A percentile compares a stretch with the other conserved stretches of the same genome.
phyloP scores from a whole-genome alignment of 768 basidiomycete genomes.

The Inosperma sp. region DNA sequence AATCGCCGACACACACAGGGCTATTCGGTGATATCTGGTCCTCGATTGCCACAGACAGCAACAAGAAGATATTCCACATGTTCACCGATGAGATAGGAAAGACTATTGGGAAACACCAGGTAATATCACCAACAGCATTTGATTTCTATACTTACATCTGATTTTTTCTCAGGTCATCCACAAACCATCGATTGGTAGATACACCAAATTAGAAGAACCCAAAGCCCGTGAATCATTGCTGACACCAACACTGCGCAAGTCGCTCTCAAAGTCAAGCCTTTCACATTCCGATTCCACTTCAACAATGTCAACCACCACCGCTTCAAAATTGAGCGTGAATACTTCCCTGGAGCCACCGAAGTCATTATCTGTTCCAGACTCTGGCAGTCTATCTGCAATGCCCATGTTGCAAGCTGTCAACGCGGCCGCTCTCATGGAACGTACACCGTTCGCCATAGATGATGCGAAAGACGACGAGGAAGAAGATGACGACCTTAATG shows the following conservation, averaged over 20 bases:
- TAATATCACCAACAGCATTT: slow-evolving; percentile 19
- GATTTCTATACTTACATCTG: background rate
- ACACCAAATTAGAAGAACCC: slow-evolving; percentile 80
- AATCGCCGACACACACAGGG: slow-evolving; percentile 55
- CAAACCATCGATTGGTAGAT: slow-evolving; percentile 81
- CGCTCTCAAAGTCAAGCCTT: slow-evolving; percentile 53
- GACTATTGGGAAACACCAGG: slow-evolving; percentile 90
- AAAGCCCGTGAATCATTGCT: slow-evolving; percentile 84
- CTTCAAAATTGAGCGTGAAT: slow-evolving; percentile 43
- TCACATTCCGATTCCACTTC: slow-evolving; percentile 13
- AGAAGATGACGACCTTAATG: slow-evolving; percentile 60
- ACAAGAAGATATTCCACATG: slow-evolving; percentile 90
- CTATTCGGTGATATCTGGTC: slow-evolving; percentile 84
- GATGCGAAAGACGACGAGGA: slow-evolving; percentile 84
- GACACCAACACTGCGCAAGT: slow-evolving; percentile 61
- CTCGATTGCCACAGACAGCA: slow-evolving; percentile 83
- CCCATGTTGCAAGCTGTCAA: slow-evolving; percentile 72
- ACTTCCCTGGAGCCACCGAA: slow-evolving; percentile 29
- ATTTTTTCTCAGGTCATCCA: slow-evolving; percentile 53
- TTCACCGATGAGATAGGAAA: slow-evolving; percentile 93
- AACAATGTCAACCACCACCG: slow-evolving; percentile 25
- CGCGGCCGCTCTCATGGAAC: slow-evolving; percentile 83
- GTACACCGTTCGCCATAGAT: slow-evolving; percentile 96
- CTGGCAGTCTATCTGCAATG: slow-evolving; percentile 47
- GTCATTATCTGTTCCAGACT: slow-evolving; percentile 32